These are phyloP conservation scores for Phaeolepiota aurea DNA, from an alignment of 768 basidiomycete genomes.

Conservation along the genomic window DNA sequence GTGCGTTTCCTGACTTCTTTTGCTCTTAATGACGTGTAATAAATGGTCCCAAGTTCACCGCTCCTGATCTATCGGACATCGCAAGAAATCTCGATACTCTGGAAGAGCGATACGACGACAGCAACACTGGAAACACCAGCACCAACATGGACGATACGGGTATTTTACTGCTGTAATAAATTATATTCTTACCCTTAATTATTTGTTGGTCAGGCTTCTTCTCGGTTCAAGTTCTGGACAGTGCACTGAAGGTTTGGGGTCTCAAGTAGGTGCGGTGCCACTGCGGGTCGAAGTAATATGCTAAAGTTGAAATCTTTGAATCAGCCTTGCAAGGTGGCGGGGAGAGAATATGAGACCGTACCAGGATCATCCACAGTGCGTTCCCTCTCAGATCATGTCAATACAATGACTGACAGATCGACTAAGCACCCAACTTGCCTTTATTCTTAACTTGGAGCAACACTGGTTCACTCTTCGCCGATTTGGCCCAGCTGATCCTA, in stretches of 20 bases:
- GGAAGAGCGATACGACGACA: constrained; percentile 51
- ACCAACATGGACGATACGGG: constrained; percentile 93
- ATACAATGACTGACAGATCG: background rate
- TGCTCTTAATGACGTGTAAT: background rate
- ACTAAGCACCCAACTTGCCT: constrained; percentile 70
- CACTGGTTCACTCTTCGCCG: constrained; percentile 89
- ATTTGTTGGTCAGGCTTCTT: constrained; percentile 62
- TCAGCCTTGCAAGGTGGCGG: constrained; percentile 80
- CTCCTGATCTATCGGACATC: constrained; percentile 71
- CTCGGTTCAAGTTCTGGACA: constrained; percentile 83
- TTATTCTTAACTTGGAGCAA: constrained; percentile 77
- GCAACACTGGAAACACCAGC: constrained; percentile 35
- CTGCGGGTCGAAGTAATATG: too few species aligned
- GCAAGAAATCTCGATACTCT: constrained; percentile 60
- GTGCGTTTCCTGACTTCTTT: constrained; percentile 11
- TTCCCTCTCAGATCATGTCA: too few species aligned
- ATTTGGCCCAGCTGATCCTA: constrained; percentile 51
- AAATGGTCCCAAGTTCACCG: constrained; percentile 62
- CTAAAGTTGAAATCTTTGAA: too few species aligned
- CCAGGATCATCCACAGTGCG: constrained; percentile 72
- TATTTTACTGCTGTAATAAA: constrained; percentile 12
- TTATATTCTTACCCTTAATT: constrained; percentile 4
- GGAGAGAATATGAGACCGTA: constrained; percentile 73
- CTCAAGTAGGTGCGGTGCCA: constrained; percentile 59
- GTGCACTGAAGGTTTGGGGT: constrained; percentile 79